Conservation (phyloP, 257 asterid genomes). For the Nicotiana knightiana region DNA sequence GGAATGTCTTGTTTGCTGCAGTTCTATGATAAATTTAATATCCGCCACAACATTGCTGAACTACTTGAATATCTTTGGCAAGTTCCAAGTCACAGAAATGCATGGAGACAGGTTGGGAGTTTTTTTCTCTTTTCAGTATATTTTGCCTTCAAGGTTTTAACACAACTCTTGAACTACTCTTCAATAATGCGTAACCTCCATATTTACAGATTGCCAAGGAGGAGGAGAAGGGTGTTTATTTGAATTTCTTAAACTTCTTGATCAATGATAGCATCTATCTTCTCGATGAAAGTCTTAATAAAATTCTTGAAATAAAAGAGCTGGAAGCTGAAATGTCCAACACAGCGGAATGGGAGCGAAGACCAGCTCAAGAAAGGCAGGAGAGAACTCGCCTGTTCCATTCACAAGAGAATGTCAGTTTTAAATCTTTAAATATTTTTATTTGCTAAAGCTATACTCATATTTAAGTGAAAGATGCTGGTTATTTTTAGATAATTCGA, state of each 20-base stretch:
- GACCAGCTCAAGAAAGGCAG: conserved; percentile 93
- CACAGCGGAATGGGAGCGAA: conserved; percentile 82
- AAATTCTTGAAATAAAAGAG: conserved; percentile 91
- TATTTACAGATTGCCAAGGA: conserved; percentile 79
- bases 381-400: conserved; percentile 93
- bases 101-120: conserved; percentile 80
- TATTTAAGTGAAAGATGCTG: conserved; percentile 15
- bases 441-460: conserved; percentile 13
- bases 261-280: conserved; percentile 92
- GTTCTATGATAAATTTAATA: conserved; percentile 99
- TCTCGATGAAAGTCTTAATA: conserved; percentile 94
- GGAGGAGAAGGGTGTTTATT: conserved; percentile 95
- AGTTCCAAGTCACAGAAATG: conserved; percentile 96
- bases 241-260: conserved; percentile 85
- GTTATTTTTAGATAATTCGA: conserved; percentile 68
- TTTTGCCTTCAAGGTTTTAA: neutral
- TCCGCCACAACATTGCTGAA: conserved; percentile 98
- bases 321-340: conserved; percentile 98
- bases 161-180: neutral
- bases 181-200: conserved; percentile 2
- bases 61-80: conserved; percentile 97
- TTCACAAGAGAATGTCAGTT: conserved; percentile 91
- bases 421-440: conserved; percentile 8
- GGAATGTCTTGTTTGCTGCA: conserved; percentile 19
- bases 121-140: neutral